Conservation (phyloP, 2,329 filamentous ascomycete genomes). For the Fusarium tuaranense region DNA sequence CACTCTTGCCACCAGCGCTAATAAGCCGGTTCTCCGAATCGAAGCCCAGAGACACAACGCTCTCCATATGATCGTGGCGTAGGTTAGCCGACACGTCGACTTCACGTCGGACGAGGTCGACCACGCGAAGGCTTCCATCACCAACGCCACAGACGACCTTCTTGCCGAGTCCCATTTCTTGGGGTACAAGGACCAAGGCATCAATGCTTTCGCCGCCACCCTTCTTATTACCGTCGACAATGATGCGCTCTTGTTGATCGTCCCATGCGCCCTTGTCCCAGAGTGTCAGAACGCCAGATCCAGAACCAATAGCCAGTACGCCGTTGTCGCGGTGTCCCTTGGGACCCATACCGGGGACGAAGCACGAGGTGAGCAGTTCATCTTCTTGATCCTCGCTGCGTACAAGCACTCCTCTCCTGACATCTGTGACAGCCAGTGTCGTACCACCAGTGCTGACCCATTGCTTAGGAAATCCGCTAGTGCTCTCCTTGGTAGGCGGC, state of each 20-base stretch:
- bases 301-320: conserved; percentile 80
- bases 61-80: conserved; percentile 87
- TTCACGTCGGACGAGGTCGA: conserved; percentile 80
- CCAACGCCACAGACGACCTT: conserved; percentile 84
- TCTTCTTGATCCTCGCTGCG: conserved; percentile 96
- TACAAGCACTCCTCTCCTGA: conserved; percentile 86
- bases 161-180: conserved; percentile 76
- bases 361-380: conserved; percentile 84
- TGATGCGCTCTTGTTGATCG: conserved; percentile 90
- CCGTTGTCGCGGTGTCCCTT: conserved; percentile 75
- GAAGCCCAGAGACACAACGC: conserved; percentile 84
- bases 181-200: conserved; percentile 77
- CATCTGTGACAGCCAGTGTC: conserved; percentile 89
- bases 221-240: conserved; percentile 70
- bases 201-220: conserved; percentile 83
- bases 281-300: conserved; percentile 84
- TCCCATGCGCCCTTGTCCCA: conserved; percentile 98
- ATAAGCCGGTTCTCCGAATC: conserved; percentile 90
- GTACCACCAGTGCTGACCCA: conserved; percentile 95
- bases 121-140: conserved; percentile 82
- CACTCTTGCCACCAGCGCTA: conserved; percentile 83
- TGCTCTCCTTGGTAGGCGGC: conserved; percentile 82
- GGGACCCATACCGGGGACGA: conserved; percentile 81
- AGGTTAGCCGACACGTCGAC: conserved; percentile 72
- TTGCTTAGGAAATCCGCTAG: conserved; percentile 91